Evolutionary conservation across 192 early-diverging fungal species (phyloP), one percentile per base, ranked within the genome.

Genomic region (Phycomyces blakesleeanus): DNA sequence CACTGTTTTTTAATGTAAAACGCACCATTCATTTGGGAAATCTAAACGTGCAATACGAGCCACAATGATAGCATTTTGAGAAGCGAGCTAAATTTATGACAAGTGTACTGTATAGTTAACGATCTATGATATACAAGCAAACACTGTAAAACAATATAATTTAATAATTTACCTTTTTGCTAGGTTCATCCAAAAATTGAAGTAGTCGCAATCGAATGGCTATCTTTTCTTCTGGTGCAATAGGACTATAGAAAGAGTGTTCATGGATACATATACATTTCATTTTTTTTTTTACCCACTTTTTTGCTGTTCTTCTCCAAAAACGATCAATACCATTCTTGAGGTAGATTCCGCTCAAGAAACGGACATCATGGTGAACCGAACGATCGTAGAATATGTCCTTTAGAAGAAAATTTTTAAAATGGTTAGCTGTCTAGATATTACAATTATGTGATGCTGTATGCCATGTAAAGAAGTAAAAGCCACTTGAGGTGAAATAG

Each of bases 291-390:
- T 42, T 25, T 12, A 57, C 66, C 49, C 77, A 87, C 87, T 85
- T 81, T 73, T 74, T 76, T 3, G 86, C 86, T 12, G 87, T 80
- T 63, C 83, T 89, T 55, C 90, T 82, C 95, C 95, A 97, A 70
- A 90, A 93, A 59, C 85, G 86, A 68, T 95, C 91, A 34, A 97
- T 83, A 5, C 91, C 91, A 73, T 95, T 97, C 75, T 97, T 97
- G 51, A 97, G 72, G 55, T 80, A 87, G 53, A 95, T 86, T 39
- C 85, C 82, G 12, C 91, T 87, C 50, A 94, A 78, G 63, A 82
- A 89, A 40, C 95, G 81, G 18, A 90, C 69, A 52, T 84, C 79
- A 52, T 74, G 74, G 15, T 88, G 82, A 21, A 92, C 51, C 11
- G 80, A 71, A n/a, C 64, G 67, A 60, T 94, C 89, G 12, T 82